Conservation (phyloP, 2,329 filamentous ascomycete genomes). For the Atkinsonella hypoxylon region DNA sequence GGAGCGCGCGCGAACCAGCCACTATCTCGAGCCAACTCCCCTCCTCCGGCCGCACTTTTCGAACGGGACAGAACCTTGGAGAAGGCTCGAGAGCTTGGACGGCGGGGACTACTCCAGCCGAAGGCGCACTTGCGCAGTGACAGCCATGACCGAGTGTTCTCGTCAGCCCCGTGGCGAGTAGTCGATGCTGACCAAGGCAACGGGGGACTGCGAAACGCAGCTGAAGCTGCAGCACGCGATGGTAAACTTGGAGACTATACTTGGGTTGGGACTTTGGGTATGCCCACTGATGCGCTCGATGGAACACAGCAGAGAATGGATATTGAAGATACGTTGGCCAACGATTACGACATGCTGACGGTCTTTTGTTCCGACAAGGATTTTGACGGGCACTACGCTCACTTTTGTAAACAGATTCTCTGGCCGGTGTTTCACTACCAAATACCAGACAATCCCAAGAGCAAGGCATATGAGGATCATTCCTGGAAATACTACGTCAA, state of each 20-base stretch:
- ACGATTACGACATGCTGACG: constrained; percentile 69
- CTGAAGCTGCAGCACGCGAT: constrained; percentile 62
- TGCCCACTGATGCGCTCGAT: constrained; percentile 79
- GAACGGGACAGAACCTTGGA: constrained; percentile 48
- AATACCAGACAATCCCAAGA: constrained; percentile 94
- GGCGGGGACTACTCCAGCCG: constrained; percentile 46
- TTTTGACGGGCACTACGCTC: constrained; percentile 86
- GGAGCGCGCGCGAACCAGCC: constrained; percentile 67
- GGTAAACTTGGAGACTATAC: constrained; percentile 61
- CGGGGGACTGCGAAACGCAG: constrained; percentile 79
- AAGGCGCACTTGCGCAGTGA: constrained; percentile 40
- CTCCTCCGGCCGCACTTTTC: constrained; percentile 65
- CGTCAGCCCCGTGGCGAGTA: constrained; percentile 70
- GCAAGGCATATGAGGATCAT: constrained; percentile 95
- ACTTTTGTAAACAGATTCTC: constrained; percentile 95
- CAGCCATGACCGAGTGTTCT: constrained; percentile 58
- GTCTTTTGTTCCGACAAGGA: constrained; percentile 86
- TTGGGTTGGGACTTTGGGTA: constrained; percentile 89
- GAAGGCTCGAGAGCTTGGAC: constrained; percentile 45
- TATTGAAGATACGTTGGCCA: constrained; percentile 70
- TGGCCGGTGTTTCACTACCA: constrained; percentile 99
- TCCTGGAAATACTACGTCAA: constrained; percentile 93
- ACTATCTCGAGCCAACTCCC: constrained; percentile 58
- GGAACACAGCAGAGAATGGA: constrained; percentile 64
- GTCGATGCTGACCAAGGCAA: constrained; percentile 85